phyloP scores from a whole-genome alignment of 768 basidiomycete genomes.

The Asterophora lycoperdoides region DNA sequence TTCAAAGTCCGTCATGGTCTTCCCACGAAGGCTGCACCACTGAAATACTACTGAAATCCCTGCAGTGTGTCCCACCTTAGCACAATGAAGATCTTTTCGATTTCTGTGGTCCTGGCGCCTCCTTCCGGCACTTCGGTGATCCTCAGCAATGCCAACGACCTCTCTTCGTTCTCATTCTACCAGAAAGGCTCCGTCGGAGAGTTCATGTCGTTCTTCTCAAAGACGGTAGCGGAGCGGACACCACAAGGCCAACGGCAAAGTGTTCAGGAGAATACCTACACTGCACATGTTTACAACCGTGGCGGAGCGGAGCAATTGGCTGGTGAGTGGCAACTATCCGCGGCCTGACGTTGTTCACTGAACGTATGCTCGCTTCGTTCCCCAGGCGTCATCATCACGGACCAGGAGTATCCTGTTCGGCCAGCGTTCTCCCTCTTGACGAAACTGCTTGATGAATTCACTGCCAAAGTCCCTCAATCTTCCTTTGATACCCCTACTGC shows the following conservation, averaged over 20 bases:
- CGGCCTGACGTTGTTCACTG: constrained; percentile 7
- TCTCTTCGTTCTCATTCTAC: constrained; percentile 92
- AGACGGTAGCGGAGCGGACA: constrained; percentile 89
- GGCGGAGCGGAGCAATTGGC: constrained; percentile 83
- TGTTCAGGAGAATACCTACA: constrained; percentile 90
- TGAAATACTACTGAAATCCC: too few species aligned
- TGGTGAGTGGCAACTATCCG: constrained; percentile 43
- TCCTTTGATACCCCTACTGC: constrained; percentile 60
- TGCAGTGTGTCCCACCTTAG: constrained; percentile 10
- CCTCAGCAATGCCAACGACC: constrained; percentile 69
- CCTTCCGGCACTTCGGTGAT: constrained; percentile 58
- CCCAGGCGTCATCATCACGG: constrained; percentile 86
- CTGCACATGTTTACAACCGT: constrained; percentile 89
- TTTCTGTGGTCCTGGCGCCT: constrained; percentile 70
- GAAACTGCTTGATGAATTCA: constrained; percentile 92
- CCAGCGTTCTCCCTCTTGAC: constrained; percentile 94
- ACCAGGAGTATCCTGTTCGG: constrained; percentile 94
- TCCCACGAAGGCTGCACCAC: too few species aligned
- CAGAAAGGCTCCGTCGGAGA: constrained; percentile 83
- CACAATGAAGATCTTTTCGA: constrained; percentile 82
- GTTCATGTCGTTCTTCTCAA: constrained; percentile 92
- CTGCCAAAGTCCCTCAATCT: constrained; percentile 69
- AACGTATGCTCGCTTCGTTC: background rate
- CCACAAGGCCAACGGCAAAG: constrained; percentile 86
- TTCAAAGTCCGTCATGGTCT: too few species aligned